A percentile compares a stretch with the other conserved stretches of the same genome.
phyloP scores from a whole-genome alignment of 2,329 filamentous ascomycete genomes.

The Scorias spongiosa region DNA sequence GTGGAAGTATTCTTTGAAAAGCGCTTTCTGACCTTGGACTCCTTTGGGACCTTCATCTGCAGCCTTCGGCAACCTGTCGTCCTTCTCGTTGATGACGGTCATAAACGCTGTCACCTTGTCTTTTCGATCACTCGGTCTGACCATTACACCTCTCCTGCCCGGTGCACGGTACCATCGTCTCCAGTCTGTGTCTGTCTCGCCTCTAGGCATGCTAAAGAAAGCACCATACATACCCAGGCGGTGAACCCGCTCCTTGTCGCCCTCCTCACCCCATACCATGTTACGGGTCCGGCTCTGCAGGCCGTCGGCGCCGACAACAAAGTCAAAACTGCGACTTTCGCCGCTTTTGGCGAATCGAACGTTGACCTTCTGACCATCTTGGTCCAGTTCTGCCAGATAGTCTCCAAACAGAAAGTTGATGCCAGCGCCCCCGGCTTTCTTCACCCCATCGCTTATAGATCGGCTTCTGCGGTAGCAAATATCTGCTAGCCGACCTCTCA shows the following conservation, averaged over 20 bases:
- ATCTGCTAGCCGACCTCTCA: constrained; percentile 14
- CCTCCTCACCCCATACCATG: constrained; percentile 13
- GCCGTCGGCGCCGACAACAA: constrained; percentile 21
- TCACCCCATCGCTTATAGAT: constrained; percentile 9
- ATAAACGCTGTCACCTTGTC: constrained; percentile 14
- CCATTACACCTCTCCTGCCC: constrained; percentile 15
- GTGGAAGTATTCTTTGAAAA: constrained; percentile 14
- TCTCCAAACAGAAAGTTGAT: constrained; percentile 18
- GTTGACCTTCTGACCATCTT: constrained; percentile 12
- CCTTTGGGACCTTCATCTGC: constrained; percentile 7
- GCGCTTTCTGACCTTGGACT: constrained; percentile 11
- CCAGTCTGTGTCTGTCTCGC: constrained; percentile 14
- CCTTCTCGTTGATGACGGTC: constrained; percentile 10
- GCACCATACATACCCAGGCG: constrained; percentile 15
- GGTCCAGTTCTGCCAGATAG: constrained; percentile 9
- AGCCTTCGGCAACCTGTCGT: constrained; percentile 8
- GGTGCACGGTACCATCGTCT: constrained; percentile 18
- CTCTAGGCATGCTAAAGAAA: constrained; percentile 17
- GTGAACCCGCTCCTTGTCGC: constrained; percentile 7
- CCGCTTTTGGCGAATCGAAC: constrained; percentile 14
- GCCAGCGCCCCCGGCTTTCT: constrained; percentile 10
- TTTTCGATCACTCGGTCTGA: constrained; percentile 12
- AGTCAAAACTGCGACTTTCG: constrained; percentile 8
- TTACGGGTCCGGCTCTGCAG: constrained; percentile 15
- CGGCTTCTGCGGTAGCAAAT: constrained; percentile 10